Base-by-base conservation (phyloP, 495 filamentous ascomycete genomes). In the Aspergillus incahuasiensis region DNA sequence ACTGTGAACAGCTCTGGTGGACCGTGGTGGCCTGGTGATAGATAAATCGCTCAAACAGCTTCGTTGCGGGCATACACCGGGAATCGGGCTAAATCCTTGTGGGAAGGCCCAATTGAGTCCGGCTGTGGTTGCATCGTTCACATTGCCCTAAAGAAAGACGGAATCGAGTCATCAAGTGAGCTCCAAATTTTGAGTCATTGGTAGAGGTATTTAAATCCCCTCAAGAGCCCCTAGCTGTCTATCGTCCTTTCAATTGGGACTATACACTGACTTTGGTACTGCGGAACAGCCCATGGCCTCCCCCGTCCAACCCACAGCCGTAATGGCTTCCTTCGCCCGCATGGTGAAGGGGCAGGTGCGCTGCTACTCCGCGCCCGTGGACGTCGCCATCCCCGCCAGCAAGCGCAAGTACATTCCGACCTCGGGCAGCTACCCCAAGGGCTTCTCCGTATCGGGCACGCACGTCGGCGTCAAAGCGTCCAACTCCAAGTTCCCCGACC, bases 391-490 rank as follows among this genome's bases (percentile, higher is more conserved):
- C 48, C 87, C 87, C n/a, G 77, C 76, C 32, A 75, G 85, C 51
- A 90, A 90, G 74, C 83, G 86, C 70, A 92, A 91, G 71, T 96
- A 92, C 75, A 87, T 97, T 22, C 92, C 94, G 20, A 87, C 83
- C 6, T 82, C 75, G 22, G 92, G 92, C 46, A 87, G 83, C 24
- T 97, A 97, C 58, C 94, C 94, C 5, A 82, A 88, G 71, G 94
- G 92, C 34, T 99, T 97, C 78, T 74, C 81, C 24, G 90, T 90
- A 15, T 90, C 90, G 1, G 90, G 89, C 35, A 90, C 89, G 15
- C 85, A 96, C 60, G 92, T 96, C 30, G 94, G 94, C 54, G 90
- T 99, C 39, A 99, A 99, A 75, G 83, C 91, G 0, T 82, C 82
- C 48, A 97, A 97, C 72, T 96, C 85, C 25, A 86, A 82, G 41